These are phyloP conservation scores for Pleurotus tuber-regium DNA, from an alignment of 768 basidiomycete species.

Conservation along the genomic window DNA sequence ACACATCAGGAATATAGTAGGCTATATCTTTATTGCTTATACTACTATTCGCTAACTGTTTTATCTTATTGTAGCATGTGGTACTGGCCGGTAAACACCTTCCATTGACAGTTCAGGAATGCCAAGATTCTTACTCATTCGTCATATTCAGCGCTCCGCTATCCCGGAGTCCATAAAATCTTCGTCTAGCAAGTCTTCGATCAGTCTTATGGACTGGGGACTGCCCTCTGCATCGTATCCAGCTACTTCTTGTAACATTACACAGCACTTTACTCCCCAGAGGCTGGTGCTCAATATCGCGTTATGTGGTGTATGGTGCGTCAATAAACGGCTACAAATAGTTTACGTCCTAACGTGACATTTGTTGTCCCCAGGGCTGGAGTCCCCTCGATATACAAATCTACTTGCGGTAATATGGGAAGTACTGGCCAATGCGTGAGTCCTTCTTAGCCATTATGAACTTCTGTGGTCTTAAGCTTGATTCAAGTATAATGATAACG, in stretches of 20 bases:
- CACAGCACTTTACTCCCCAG: constrained; percentile 59
- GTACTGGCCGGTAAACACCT: constrained; percentile 4
- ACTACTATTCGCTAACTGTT: background rate
- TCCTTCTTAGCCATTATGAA: no score
- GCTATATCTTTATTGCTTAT: constrained; percentile 22
- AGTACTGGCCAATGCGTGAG: constrained; percentile 33
- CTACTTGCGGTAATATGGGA: constrained; percentile 32
- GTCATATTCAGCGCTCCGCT: constrained; percentile 3
- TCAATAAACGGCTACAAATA: no score
- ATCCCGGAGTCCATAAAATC: background rate
- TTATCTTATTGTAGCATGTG: constrained; percentile 23
- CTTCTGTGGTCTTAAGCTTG: no score
- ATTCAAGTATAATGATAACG: constrained; percentile 46
- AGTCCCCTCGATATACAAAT: constrained; percentile 33
- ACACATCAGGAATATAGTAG: constrained; percentile 61
- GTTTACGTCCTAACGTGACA: no score
- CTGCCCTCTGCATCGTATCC: constrained; percentile 67
- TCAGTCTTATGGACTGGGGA: constrained; percentile 46
- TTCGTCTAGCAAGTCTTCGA: background rate
- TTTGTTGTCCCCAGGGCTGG: constrained; percentile 38
- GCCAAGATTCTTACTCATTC: background rate
- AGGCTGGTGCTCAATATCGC: constrained; percentile 7
- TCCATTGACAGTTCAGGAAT: background rate
- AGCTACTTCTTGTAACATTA: constrained; percentile 48
- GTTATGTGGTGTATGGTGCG: constrained; percentile 7